These are phyloP conservation scores for Fraxinus baroniana DNA, from an alignment of 305 asterid genomes.

Conservation along the genomic window DNA sequence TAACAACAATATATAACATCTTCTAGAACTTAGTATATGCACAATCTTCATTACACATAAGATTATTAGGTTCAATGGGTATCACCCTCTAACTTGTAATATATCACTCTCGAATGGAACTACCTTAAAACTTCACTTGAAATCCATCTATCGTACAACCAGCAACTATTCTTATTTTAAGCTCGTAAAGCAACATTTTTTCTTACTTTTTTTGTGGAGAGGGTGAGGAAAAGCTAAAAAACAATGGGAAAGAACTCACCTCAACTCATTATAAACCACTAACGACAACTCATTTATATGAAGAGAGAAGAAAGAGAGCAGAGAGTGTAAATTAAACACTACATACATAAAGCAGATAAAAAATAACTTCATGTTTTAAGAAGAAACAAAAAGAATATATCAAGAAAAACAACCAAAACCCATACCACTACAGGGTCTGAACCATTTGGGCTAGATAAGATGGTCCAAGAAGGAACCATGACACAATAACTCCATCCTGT, in stretches of 20 bases:
- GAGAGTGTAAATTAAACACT: neutral
- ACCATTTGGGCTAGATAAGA: conserved; percentile 45
- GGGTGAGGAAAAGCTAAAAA: too few relatives aligned
- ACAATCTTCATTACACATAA: conserved; percentile 6
- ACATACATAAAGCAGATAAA: neutral
- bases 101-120: too few relatives aligned
- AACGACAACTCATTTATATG: neutral
- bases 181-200: too few relatives aligned
- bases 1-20: conserved; percentile 15
- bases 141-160: too few relatives aligned
- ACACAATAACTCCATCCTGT: conserved; percentile 82
- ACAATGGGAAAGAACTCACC: too few relatives aligned
- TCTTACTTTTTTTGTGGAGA: too few relatives aligned
- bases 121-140: too few relatives aligned
- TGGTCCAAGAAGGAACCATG: conserved; percentile 65
- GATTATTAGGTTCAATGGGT: conserved; percentile 1
- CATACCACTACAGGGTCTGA: conserved; percentile 66
- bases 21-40: conserved; percentile 16
- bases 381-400: neutral
- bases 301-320: neutral
- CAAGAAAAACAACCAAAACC: conserved; percentile 8
- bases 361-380: conserved; percentile 3
- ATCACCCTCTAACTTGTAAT: neutral
- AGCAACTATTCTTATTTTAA: too few relatives aligned
- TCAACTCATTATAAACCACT: neutral